Conservation (phyloP, 1,139 yeast species). For the Geotrichum siamense region DNA sequence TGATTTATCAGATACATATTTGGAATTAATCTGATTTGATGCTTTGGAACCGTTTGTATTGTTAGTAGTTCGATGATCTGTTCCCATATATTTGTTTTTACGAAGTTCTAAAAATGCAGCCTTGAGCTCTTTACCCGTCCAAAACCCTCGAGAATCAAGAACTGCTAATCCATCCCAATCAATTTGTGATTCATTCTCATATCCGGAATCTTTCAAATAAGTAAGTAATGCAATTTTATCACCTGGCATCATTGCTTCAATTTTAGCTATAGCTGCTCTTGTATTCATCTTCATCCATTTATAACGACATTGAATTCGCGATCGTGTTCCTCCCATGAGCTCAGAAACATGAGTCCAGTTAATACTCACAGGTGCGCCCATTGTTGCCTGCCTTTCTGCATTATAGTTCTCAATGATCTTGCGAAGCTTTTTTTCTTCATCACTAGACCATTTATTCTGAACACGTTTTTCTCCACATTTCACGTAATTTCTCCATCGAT, state of each 20-base stretch:
- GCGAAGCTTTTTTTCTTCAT: conserved; percentile 60
- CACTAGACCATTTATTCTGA: conserved; percentile 68
- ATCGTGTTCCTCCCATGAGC: conserved; percentile 77
- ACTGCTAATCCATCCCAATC: conserved; percentile 59
- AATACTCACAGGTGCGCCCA: conserved; percentile 35
- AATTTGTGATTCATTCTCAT: conserved; percentile 43
- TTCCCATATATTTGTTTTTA: not conserved
- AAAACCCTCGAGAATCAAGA: conserved; percentile 28
- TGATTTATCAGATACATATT: no score
- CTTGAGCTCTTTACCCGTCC: conserved; percentile 18
- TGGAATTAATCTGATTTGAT: not conserved
- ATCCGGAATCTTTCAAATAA: conserved; percentile 45
- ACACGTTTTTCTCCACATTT: conserved; percentile 77
- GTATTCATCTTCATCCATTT: conserved; percentile 81
- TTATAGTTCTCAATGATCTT: conserved; percentile 45
- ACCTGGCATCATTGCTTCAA: conserved; percentile 36
- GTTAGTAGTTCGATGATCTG: not conserved
- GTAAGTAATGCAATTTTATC: conserved; percentile 50
- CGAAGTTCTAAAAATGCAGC: conserved; percentile 10
- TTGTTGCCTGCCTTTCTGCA: not conserved
- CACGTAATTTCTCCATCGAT: conserved; percentile 90
- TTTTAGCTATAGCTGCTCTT: conserved; percentile 24
- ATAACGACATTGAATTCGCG: conserved; percentile 89
- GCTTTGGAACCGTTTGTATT: not conserved
- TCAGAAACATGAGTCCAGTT: conserved; percentile 93